Conservation (phyloP, 495 filamentous ascomycete species). For the Podospora pseudoanserina region DNA sequence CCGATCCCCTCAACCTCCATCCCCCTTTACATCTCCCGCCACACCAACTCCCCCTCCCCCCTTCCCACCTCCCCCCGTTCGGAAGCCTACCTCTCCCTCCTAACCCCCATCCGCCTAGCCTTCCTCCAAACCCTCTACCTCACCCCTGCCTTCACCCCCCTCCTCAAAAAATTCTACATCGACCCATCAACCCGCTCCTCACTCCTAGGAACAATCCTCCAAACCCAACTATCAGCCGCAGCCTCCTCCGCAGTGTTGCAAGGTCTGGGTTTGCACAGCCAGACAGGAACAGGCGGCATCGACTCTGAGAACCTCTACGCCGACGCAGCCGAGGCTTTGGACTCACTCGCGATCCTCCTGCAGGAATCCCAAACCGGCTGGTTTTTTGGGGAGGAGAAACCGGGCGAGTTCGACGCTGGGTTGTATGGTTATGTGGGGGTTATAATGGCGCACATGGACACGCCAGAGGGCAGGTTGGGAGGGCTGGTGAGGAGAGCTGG, state of each 20-base stretch:
- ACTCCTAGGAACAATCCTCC: constrained; percentile 59
- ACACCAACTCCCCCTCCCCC: constrained; percentile 25
- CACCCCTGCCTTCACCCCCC: constrained; percentile 54
- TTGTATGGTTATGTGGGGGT: constrained; percentile 91
- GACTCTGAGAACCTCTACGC: constrained; percentile 61
- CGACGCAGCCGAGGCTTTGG: constrained; percentile 67
- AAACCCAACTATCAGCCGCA: constrained; percentile 63
- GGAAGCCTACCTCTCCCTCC: constrained; percentile 74
- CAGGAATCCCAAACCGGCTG: constrained; percentile 47
- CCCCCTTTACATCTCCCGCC: constrained; percentile 55
- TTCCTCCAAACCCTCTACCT: constrained; percentile 86
- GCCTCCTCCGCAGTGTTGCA: constrained; percentile 43
- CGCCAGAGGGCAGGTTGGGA: constrained; percentile 16
- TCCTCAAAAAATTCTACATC: constrained; percentile 69
- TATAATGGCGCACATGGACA: constrained; percentile 45
- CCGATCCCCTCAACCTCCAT: constrained; percentile 26
- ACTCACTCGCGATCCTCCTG: constrained; percentile 68
- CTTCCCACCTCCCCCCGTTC: constrained; percentile 37
- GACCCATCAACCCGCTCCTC: constrained; percentile 56
- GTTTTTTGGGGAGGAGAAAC: constrained; percentile 44
- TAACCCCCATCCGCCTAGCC: constrained; percentile 81
- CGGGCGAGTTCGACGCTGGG: constrained; percentile 77
- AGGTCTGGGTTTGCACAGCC: background rate
- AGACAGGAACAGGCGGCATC: constrained; percentile 33
- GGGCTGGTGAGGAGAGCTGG: constrained; percentile 19